phyloP scores from a whole-genome alignment of 768 basidiomycete species.

The Sarcodon sp. region DNA sequence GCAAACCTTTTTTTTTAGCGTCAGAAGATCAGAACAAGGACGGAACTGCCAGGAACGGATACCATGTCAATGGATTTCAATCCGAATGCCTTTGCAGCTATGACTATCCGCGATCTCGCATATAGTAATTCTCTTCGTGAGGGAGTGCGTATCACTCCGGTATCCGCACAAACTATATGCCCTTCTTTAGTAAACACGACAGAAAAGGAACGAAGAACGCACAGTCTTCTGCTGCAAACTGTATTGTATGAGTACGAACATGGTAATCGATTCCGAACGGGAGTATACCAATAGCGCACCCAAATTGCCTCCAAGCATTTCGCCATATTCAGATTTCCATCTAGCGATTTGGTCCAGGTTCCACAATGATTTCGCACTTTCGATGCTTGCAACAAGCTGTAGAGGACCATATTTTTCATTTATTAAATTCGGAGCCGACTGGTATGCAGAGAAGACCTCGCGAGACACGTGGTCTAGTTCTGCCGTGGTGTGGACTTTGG shows the following conservation, averaged over 20 bases:
- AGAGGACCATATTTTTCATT: conserved; percentile 21
- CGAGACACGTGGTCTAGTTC: conserved; percentile 54
- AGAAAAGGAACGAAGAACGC: conserved; percentile 9
- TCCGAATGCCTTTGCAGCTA: conserved; percentile 72
- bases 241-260: not conserved
- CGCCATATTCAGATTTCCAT: conserved; percentile 42
- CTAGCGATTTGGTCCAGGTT: conserved; percentile 57
- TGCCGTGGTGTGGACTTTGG: conserved; percentile 64
- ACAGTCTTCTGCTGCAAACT: conserved; percentile 98
- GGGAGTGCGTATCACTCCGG: conserved; percentile 64
- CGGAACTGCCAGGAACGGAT: conserved; percentile 1
- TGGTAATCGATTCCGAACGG: not conserved
- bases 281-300: conserved; percentile 52
- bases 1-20: conserved; percentile 55
- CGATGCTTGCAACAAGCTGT: conserved; percentile 68
- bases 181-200: not conserved
- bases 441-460: conserved; percentile 23
- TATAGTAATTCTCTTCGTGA: conserved; percentile 71
- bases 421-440: conserved; percentile 7
- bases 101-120: conserved; percentile 72
- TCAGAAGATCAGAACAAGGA: not conserved
- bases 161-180: conserved; percentile 73
- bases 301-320: conserved; percentile 36
- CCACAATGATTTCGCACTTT: conserved; percentile 65
- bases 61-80: conserved; percentile 91